Evolutionary conservation across 495 filamentous ascomycete genomes (phyloP), one percentile per base, ranked within the genome.

Genomic region (Daldinia loculata): DNA sequence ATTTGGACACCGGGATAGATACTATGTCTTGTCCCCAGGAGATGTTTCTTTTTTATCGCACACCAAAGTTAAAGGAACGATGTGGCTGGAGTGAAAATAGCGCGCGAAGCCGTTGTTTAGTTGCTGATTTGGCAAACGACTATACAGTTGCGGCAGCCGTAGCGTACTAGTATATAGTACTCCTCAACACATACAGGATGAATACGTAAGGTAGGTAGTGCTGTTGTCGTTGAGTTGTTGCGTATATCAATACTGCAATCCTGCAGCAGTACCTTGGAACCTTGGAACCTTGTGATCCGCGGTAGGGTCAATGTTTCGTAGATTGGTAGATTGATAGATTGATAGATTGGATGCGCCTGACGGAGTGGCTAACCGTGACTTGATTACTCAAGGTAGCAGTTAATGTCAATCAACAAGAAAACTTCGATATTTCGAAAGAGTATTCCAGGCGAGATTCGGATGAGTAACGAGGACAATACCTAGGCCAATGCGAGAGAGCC

Each of bases 351-450:
- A 45, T 71, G 53, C 58, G 41, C 58, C 58, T 55, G 36, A 43
- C 59, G 63, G 63, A 59, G 45, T 67, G 45, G 69, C 34, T 71
- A 43, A 60, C 59, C 59, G 50, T 56, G 29, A 34, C 14, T 45
- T 67, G 69, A 67, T 68, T 64, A 67, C 64, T 68, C 64, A 64
- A 68, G 64, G 69, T 68, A 58, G 63, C 26, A 66, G 43, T 63
- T 6, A 19, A 34, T 19, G 53, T 67, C 29, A 61, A 64, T 67
- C 14, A 65, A 68, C 50, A 60, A 30, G 55, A 56, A 60, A 60
- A 56, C 26, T 50, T 72, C 26, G 56, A 72, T 64, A 52, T 58
- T 66, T 59, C 36, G 56, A 45, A 60, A 45, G 61, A 53, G 53
- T 41, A 57, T 51, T 27, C 55, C 50, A 38, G 52, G 64, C 50